phyloP scores from a whole-genome alignment of 129 eudicot species.

The Logfia minima region DNA sequence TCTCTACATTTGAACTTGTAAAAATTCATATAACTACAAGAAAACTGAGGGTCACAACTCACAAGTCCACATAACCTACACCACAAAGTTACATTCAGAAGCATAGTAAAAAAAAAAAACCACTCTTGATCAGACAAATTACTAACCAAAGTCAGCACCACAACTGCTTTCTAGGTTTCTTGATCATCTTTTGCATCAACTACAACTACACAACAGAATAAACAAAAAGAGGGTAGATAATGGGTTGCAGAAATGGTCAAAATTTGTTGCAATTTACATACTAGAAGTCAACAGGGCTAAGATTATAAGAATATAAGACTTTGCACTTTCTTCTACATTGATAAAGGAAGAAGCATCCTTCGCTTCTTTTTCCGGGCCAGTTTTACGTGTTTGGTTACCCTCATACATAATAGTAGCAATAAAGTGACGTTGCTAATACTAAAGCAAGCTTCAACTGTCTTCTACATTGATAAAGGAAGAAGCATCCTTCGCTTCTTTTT shows the following conservation, averaged over 20 bases:
- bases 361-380: slow-evolving; percentile 1
- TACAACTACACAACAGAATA: not conserved
- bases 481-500: slow-evolving; percentile 17
- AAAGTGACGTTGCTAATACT: not conserved
- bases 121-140: not conserved
- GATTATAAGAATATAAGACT: not conserved
- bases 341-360: slow-evolving; percentile 15
- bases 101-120: too few relatives aligned
- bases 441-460: slow-evolving; percentile 1
- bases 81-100: not conserved
- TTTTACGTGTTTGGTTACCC: not conserved
- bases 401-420: not conserved
- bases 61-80: too few relatives aligned
- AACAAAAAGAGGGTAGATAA: not conserved
- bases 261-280: slow-evolving; percentile 4
- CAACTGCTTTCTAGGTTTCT: not conserved
- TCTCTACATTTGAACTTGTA: not conserved
- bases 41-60: too few relatives aligned
- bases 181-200: not conserved
- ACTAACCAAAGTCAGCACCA: not conserved
- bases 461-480: slow-evolving; percentile 11
- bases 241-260: not conserved
- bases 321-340: not conserved
- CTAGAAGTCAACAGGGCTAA: not conserved
- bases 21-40: not conserved